Evolutionary conservation across 2,329 filamentous ascomycete genomes (phyloP).

Genomic region (Monosporascus sp.): DNA sequence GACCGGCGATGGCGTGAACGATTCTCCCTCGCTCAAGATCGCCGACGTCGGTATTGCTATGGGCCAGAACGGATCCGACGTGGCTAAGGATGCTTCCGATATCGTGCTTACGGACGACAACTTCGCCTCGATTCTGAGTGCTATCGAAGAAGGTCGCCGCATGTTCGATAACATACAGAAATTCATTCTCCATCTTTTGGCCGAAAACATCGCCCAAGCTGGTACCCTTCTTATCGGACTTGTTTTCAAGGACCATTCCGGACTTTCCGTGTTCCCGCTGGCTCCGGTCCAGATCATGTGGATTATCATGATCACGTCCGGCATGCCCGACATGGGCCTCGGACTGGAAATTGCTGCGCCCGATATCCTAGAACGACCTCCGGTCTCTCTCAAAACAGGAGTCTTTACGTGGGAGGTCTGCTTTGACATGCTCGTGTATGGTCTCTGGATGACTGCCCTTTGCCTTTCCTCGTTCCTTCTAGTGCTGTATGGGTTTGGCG

Average conservation of each 20-base stretch:
- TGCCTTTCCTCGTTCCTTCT: constrained; percentile 59
- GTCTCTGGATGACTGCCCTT: constrained; percentile 62
- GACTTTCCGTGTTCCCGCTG: constrained; percentile 67
- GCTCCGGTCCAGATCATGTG: constrained; percentile 73
- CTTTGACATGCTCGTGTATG: constrained; percentile 63
- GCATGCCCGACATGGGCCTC: constrained; percentile 70
- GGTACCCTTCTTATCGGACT: constrained; percentile 65
- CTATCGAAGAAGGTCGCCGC: constrained; percentile 57
- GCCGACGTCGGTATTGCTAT: constrained; percentile 64
- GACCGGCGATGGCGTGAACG: constrained; percentile 63
- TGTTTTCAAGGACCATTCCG: constrained; percentile 61
- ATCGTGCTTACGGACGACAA: constrained; percentile 64
- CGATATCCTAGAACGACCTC: constrained; percentile 64
- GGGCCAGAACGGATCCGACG: constrained; percentile 57
- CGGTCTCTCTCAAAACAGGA: constrained; percentile 55
- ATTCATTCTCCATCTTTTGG: constrained; percentile 63
- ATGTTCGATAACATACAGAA: constrained; percentile 64
- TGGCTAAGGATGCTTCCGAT: constrained; percentile 26
- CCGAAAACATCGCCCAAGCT: constrained; percentile 68
- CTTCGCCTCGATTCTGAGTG: constrained; percentile 59
- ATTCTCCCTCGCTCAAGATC: constrained; percentile 56
- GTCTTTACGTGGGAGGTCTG: constrained; percentile 64
- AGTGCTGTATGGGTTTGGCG: constrained; percentile 58
- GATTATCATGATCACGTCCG: constrained; percentile 77
- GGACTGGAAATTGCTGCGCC: constrained; percentile 67